Conservation (phyloP, 2,329 filamentous ascomycete genomes). For the Scedosporium dehoogii region DNA sequence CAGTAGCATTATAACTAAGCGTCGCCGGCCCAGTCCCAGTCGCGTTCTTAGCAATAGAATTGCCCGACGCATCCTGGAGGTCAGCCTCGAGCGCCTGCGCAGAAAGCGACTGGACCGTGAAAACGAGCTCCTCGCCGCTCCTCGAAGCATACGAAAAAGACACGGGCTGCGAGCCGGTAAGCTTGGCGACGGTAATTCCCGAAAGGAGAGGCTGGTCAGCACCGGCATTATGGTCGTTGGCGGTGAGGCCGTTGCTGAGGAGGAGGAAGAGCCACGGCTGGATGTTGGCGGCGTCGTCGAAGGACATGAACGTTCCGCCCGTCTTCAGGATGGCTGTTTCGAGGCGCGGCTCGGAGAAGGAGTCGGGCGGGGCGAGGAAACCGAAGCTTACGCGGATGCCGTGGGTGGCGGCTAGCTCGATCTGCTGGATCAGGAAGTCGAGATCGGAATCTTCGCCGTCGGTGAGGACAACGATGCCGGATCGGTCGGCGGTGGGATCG, state of each 20-base stretch:
- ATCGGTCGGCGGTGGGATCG: constrained; percentile 9
- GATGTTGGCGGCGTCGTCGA: constrained; percentile 11
- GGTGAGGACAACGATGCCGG: constrained; percentile 13
- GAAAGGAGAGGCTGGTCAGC: constrained; percentile 9
- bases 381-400: constrained; percentile 14
- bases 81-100: constrained; percentile 8
- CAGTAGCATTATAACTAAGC: constrained; percentile 4
- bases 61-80: constrained; percentile 7
- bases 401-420: constrained; percentile 7
- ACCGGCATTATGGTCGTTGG: constrained; percentile 3
- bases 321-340: constrained; percentile 9
- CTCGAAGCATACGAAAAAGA: constrained; percentile 9
- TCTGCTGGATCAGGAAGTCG: constrained; percentile 7
- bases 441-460: constrained; percentile 12
- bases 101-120: constrained; percentile 9
- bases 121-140: constrained; percentile 9
- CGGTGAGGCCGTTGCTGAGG: constrained; percentile 11
- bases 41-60: constrained; percentile 7
- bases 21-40: constrained; percentile 1
- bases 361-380: constrained; percentile 10
- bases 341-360: constrained; percentile 8
- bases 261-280: constrained; percentile 13
- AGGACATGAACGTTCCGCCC: constrained; percentile 12
- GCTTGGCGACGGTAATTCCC: constrained; percentile 11
- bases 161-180: constrained; percentile 6